phyloP scores from a whole-genome alignment of 305 asterid species.

The Fraxinus latifolia region DNA sequence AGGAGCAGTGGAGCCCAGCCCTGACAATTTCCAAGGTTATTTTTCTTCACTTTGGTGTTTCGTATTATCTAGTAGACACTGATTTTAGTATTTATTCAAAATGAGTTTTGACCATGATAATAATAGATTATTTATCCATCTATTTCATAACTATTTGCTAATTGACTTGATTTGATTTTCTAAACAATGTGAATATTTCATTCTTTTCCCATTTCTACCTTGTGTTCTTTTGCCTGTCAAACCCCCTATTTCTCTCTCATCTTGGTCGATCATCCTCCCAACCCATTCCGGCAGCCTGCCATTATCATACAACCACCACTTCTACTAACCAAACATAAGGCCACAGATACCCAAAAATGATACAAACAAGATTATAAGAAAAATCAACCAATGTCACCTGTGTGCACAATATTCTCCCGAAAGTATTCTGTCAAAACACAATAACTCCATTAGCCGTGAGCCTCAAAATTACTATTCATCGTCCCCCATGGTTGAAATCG shows the following conservation, averaged over 20 bases:
- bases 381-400: background rate
- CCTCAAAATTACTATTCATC: background rate
- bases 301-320: background rate
- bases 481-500: background rate
- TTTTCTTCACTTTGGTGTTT: background rate
- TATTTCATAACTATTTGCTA: background rate
- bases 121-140: background rate
- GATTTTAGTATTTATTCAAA: background rate
- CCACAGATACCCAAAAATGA: background rate
- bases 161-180: background rate
- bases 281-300: background rate
- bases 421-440: background rate
- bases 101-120: background rate
- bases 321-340: background rate
- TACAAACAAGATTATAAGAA: background rate
- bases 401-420: background rate
- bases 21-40: slow-evolving; percentile 60
- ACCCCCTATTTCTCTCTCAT: background rate
- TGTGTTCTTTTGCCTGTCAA: background rate
- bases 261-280: background rate
- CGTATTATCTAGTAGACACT: background rate
- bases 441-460: background rate
- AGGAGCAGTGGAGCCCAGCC: slow-evolving; percentile 81
- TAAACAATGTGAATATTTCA: too few relatives aligned
- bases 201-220: background rate